phyloP scores from a whole-genome alignment of 176 grass and related monocot species.

The Oryza coarctata region DNA sequence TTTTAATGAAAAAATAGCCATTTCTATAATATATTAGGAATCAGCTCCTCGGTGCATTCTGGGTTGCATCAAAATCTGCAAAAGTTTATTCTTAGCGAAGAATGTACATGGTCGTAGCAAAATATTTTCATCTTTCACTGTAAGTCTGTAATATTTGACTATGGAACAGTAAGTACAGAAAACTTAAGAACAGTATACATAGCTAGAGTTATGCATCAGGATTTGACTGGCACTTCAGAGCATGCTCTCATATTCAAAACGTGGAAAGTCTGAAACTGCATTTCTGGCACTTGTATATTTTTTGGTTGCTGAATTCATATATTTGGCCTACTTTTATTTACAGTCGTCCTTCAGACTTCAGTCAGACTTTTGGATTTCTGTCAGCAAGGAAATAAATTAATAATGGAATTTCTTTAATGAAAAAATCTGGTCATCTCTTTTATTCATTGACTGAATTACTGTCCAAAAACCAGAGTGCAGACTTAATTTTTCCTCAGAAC shows the following conservation, averaged over 20 bases:
- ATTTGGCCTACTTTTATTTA: background rate
- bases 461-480: background rate
- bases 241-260: conserved; percentile 15
- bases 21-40: background rate
- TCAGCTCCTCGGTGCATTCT: background rate
- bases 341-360: background rate
- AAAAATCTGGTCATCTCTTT: background rate
- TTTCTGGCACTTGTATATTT: background rate
- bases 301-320: background rate
- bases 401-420: background rate
- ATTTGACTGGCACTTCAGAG: background rate
- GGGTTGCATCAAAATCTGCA: background rate
- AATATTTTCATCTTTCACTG: background rate
- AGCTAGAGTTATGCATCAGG: background rate
- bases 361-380: background rate
- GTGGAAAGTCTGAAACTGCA: background rate
- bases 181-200: background rate
- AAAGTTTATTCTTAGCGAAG: background rate
- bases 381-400: background rate
- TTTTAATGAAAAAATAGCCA: background rate
- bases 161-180: background rate
- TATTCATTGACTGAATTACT: background rate
- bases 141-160: background rate
- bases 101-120: background rate
- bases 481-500: background rate